Conservation (phyloP, 108 stramenopile genomes). For the Hondaea fermentalgiana region DNA sequence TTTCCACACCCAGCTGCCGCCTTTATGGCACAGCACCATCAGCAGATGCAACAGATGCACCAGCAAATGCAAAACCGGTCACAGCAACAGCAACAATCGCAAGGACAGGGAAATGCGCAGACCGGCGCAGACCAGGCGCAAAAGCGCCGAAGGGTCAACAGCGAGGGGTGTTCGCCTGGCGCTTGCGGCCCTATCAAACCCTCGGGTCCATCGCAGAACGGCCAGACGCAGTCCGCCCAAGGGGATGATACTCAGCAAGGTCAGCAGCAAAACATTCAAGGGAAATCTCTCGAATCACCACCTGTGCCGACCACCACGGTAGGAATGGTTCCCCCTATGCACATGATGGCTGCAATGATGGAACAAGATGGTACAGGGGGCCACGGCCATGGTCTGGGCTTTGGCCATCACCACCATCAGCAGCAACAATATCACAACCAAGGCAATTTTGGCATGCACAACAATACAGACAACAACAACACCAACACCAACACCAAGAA, state of each 20-base stretch:
- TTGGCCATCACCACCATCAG: too few relatives aligned
- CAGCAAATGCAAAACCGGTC: background rate
- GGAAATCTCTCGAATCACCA: background rate
- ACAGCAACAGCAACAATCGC: background rate
- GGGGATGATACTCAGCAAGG: too few relatives aligned
- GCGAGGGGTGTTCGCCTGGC: background rate
- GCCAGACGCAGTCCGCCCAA: too few relatives aligned
- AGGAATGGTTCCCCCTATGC: background rate
- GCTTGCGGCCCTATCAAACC: background rate
- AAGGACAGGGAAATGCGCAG: background rate
- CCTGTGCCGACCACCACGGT: background rate
- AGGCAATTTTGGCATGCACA: too few relatives aligned
- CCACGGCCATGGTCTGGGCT: background rate
- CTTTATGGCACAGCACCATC: background rate
- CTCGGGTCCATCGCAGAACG: too few relatives aligned
- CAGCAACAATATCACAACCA: too few relatives aligned
- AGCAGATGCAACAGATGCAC: too few relatives aligned
- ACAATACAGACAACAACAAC: too few relatives aligned
- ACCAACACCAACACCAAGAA: too few relatives aligned
- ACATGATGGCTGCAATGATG: background rate
- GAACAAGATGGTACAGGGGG: background rate
- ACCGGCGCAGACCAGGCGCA: background rate
- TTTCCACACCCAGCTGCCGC: background rate
- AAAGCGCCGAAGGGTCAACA: background rate
- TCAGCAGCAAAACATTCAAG: background rate